Evolutionary conservation across 208 protist genomes (phyloP).

Genomic region (Acanthamoeba lenticulata): DNA sequence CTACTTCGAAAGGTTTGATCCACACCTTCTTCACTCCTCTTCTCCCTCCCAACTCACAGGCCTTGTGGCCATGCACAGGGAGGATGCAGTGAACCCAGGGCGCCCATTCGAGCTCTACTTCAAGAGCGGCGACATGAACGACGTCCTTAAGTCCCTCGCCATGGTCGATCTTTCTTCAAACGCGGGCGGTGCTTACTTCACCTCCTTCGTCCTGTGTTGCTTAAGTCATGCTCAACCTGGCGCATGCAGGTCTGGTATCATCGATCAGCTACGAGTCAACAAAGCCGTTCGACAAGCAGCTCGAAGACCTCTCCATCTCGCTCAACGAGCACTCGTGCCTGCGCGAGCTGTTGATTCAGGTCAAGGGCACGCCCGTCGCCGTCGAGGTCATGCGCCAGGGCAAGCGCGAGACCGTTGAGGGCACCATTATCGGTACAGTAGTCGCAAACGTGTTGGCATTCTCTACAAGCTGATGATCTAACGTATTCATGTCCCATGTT

Average conservation of each 20-base stretch:
- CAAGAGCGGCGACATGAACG: background rate
- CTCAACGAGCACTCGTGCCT: constrained; percentile 21
- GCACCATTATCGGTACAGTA: background rate
- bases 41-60: no score
- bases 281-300: constrained; percentile 1
- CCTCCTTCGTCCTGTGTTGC: background rate
- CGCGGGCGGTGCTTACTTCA: background rate
- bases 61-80: no score
- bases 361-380: background rate
- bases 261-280: constrained; percentile 44
- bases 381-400: background rate
- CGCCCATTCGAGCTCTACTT: background rate
- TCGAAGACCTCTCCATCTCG: constrained; percentile 35
- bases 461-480: no score
- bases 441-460: no score
- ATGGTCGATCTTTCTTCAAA: background rate
- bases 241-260: background rate
- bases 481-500: no score
- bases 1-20: no score
- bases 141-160: no score
- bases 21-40: no score
- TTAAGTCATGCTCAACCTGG: background rate
- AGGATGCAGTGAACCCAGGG: background rate
- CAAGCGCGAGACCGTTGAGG: background rate
- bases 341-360: background rate